Evolutionary conservation across 306 rosid genomes (phyloP), one percentile per base, ranked within the genome.

Genomic region (Vigna nakashimae): DNA sequence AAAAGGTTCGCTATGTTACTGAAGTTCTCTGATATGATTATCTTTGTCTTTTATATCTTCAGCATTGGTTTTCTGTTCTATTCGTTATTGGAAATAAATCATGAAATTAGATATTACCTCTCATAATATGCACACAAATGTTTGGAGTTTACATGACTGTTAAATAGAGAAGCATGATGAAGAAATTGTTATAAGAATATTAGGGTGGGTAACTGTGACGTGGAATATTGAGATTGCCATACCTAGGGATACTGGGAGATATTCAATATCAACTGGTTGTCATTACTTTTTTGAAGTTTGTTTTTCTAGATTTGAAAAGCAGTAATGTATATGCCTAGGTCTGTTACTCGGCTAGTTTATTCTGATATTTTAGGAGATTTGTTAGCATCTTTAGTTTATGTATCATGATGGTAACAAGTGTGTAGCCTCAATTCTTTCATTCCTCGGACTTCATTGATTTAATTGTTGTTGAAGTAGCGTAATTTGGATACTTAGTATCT

Each of bases 1-100:
- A 77, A 92, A 90, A 86, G 88, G 97, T 79, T 45, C 14, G 28
- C 12, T 75, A 46, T 68, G 60, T 59, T 45, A 51, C 72, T 86
- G 74, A 46, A 38, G 36, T 60, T 82, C 67, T 82, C 45, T 79
- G 28, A 59, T 69, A 20, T 56, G 60, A 59, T 57, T 75, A 59
- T 65, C 4, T 53, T 26, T 9, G 32, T 7, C 59, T 75, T 71
- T 45, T 56, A 59, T 58, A 28, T 57, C 34, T 28, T 72, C 24
- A 22, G 66, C 69, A 32, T 71, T 63, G 43, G 13, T 77, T 60
- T 86, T 59, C 28, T 65, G 48, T 28, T 78, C 28, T 51, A 36
- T 74, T 43, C 51, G n/a, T 48, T 59, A 30, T 59, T 48, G 38
- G 11, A 60, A 65, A 32, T 64, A 34, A 20, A 73, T 46, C 4